Evolutionary conservation across 768 basidiomycete species (phyloP), one percentile per base, ranked within the genome.

Genomic region (Scleroderma bovista): DNA sequence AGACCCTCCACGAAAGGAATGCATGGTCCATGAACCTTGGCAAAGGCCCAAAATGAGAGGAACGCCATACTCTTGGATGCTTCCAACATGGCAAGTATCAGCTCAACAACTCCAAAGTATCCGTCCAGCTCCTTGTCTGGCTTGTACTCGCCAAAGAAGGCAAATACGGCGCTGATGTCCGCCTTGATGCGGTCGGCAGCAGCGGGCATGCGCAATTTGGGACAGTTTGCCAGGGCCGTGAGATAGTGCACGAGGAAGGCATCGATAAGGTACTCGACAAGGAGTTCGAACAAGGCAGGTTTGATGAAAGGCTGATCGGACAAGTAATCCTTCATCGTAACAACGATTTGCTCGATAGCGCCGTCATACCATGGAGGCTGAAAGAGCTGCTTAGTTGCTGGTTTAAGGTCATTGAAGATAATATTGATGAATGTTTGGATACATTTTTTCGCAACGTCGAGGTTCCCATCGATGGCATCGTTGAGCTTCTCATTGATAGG

Each of bases 381-480:
- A 77, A 98, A 93, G 33, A 98, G 75, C 34, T 75, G 76, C 64
- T 90, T 93, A 15, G 83, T 87, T 10, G 88, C 94, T 1, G 87
- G 83, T 64, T 86, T 90, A 57, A 98, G 71, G 65, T 98, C 96
- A 67, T 96, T 89, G 75, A 96, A 93, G 59, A 98, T 85, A 60
- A 95, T 83, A 58, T 90, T 88, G 61, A 99, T 93, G 50, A 99
- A 80, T 0, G 88, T 87, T 59, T 95, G 89, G 19, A 88, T 93
- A 74, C 94, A 98, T 65, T 90, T 91, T 75, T 98, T 98, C 46
- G 94, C 94, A 34, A 98, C 92, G 67, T 99, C 96, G 54, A 98
- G 80, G 68, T 94, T 98, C 3, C 96, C 96, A 64, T 99, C 95
- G 57, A 98, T 97, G 31, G 94, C 93, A 55, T 95, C 88, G 72